A percentile compares a stretch with the other conserved stretches of the same genome.
These are phyloP conservation scores for Backusella parvicylindrica DNA, from an alignment of 192 early-diverging fungal genomes.

Conservation along the genomic window DNA sequence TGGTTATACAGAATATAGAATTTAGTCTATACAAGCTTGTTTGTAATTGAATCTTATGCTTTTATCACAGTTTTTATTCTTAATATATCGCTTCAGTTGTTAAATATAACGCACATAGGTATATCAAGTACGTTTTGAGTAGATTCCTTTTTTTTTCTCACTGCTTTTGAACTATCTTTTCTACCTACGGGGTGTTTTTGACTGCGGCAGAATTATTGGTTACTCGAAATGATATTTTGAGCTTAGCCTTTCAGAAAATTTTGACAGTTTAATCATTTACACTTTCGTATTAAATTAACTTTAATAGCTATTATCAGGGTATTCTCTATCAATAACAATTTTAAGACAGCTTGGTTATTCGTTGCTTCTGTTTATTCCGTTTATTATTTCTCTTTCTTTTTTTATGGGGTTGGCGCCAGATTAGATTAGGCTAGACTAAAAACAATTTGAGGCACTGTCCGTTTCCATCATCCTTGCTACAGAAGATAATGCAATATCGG, in stretches of 20 bases:
- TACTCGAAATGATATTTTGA: no score
- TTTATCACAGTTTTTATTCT: no score
- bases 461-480: background rate
- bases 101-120: no score
- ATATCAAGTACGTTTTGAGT: no score
- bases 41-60: background rate
- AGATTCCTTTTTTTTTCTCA: background rate
- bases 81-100: no score
- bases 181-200: background rate
- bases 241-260: background rate
- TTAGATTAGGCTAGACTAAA: background rate
- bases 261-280: background rate
- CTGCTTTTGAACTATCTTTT: background rate
- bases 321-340: background rate
- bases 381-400: background rate
- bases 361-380: background rate
- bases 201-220: no score
- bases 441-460: background rate
- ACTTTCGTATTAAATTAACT: background rate
- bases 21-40: background rate
- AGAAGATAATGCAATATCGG: background rate
- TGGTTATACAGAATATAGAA: background rate
- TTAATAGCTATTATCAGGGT: background rate
- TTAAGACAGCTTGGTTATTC: background rate
- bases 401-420: background rate